phyloP scores from a whole-genome alignment of 495 filamentous ascomycete species.

The Penicillium antarcticum region DNA sequence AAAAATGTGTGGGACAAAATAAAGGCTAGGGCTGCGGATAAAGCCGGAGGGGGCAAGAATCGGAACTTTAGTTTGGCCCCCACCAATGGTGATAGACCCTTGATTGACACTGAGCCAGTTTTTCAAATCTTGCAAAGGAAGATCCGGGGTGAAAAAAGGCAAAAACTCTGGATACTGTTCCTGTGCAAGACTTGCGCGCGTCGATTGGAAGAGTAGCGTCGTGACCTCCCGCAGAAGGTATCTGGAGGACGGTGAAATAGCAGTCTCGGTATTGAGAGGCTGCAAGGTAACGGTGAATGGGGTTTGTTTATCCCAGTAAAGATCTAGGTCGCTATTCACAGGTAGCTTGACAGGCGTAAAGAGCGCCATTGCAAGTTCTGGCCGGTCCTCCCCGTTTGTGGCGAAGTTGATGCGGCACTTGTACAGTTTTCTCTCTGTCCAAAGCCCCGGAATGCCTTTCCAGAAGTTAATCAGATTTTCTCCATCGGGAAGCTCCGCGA shows the following conservation, averaged over 20 bases:
- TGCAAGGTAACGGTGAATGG: not conserved
- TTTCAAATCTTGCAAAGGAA: too few species aligned
- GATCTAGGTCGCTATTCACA: not conserved
- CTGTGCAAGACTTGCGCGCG: too few species aligned
- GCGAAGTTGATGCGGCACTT: not conserved
- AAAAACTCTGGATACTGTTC: too few species aligned
- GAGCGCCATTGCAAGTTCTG: not conserved
- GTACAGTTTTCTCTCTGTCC: not conserved
- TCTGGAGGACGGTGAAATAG: not conserved
- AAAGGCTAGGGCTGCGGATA: too few species aligned
- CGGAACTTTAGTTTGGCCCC: too few species aligned
- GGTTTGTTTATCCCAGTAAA: not conserved
- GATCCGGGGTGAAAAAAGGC: too few species aligned
- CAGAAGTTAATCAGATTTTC: not conserved
- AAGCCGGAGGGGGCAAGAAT: too few species aligned
- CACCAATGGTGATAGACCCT: too few species aligned
- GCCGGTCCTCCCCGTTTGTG: not conserved
- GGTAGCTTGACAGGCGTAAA: conserved; percentile 3
- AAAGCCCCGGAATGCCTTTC: not conserved
- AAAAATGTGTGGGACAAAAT: too few species aligned
- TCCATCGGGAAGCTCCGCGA: not conserved
- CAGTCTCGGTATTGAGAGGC: not conserved
- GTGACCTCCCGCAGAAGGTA: not conserved
- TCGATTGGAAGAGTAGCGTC: conserved; percentile 21
- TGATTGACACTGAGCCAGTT: too few species aligned